phyloP scores from a whole-genome alignment of 2,329 filamentous ascomycete species.

The Aureobasidium sp. region DNA sequence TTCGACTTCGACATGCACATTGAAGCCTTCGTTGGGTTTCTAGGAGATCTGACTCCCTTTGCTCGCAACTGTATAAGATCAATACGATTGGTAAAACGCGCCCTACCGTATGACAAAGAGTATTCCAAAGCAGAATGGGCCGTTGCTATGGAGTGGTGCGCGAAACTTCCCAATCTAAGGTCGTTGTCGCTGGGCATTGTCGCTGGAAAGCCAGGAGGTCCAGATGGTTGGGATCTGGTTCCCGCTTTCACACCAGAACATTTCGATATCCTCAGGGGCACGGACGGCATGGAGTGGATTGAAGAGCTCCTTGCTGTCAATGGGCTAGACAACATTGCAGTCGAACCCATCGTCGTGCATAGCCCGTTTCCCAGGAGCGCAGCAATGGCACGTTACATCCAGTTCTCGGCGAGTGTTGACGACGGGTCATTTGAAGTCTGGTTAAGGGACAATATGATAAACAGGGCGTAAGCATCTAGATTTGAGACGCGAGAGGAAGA shows the following conservation, averaged over 20 bases:
- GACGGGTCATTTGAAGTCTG: constrained; percentile 47
- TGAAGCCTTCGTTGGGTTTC: constrained; percentile 55
- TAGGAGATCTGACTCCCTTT: constrained; percentile 48
- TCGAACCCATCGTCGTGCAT: constrained; percentile 49
- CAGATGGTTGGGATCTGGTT: constrained; percentile 44
- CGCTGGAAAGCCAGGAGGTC: constrained; percentile 43
- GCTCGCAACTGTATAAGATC: constrained; percentile 44
- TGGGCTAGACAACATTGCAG: constrained; percentile 44
- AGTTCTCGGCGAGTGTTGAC: constrained; percentile 55
- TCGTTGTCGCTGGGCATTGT: constrained; percentile 47
- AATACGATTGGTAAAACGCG: constrained; percentile 51
- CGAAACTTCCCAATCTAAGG: constrained; percentile 35
- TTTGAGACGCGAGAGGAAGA: background rate
- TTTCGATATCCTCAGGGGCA: constrained; percentile 22
- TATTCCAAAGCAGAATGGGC: constrained; percentile 52
- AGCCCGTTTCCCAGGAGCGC: constrained; percentile 47
- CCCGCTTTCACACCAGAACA: constrained; percentile 35
- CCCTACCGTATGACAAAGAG: constrained; percentile 47
- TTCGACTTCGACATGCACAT: constrained; percentile 56
- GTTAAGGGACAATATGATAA: constrained; percentile 35
- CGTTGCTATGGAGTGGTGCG: constrained; percentile 45
- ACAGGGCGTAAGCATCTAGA: background rate
- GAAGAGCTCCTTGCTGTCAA: constrained; percentile 47
- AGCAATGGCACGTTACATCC: constrained; percentile 52
- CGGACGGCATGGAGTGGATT: constrained; percentile 52